Percentiles rank a stretch among this genome's conserved stretches.
phyloP scores from a whole-genome alignment of 768 basidiomycete genomes.

The Panus rudis region DNA sequence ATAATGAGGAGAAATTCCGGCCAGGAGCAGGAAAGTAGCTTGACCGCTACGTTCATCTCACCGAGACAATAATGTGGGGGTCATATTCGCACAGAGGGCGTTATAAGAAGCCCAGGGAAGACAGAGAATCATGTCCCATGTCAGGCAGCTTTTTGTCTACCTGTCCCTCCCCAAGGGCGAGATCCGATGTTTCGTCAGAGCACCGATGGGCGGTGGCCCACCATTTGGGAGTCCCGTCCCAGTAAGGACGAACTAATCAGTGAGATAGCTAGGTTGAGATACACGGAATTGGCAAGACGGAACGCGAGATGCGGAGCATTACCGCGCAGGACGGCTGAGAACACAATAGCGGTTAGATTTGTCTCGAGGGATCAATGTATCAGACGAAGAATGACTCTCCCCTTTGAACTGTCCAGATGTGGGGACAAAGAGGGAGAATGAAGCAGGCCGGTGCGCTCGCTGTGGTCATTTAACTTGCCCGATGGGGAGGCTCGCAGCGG shows the following conservation, averaged over 20 bases:
- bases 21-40: conserved; percentile 5
- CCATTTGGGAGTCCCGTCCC: no score
- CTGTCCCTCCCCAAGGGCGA: conserved; percentile 17
- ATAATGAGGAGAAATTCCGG: conserved; percentile 5
- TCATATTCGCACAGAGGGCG: not conserved
- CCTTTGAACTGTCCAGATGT: conserved; percentile 10
- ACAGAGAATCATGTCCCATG: conserved; percentile 13
- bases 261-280: no score
- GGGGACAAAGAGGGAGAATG: conserved; percentile 6
- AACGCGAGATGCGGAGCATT: no score
- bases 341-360: no score
- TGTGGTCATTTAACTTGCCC: not conserved
- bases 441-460: not conserved
- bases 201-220: no score
- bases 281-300: no score
- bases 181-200: conserved; percentile 20
- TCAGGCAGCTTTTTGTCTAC: conserved; percentile 20
- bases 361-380: no score
- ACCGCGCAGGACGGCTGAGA: no score
- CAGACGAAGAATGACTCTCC: no score
- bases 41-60: conserved; percentile 5
- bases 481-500: not conserved
- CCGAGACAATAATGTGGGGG: conserved; percentile 7
- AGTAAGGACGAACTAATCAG: no score
- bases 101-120: conserved; percentile 8